Evolutionary conservation across 805 yeast species (phyloP).

Genomic region (Grigorovia humatica): DNA sequence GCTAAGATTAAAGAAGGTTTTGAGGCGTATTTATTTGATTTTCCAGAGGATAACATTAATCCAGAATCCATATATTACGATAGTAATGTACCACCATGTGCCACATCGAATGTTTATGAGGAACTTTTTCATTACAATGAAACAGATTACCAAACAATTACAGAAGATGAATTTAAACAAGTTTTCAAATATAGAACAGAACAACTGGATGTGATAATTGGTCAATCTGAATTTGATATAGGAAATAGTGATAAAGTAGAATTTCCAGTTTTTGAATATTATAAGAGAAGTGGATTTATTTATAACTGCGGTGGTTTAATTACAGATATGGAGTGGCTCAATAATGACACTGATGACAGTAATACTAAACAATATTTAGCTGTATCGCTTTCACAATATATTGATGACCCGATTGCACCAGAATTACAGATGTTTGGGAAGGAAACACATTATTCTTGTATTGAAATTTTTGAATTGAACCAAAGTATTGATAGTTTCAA

Average conservation of each 20-base stretch:
- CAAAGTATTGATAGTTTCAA: conserved; percentile 19
- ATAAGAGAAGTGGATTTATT: conserved; percentile 31
- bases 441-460: conserved; percentile 29
- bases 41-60: conserved; percentile 28
- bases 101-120: conserved; percentile 3
- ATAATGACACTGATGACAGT: conserved; percentile 2
- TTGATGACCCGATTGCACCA: conserved; percentile 21
- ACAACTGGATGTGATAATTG: conserved; percentile 13
- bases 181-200: conserved; percentile 18
- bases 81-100: conserved; percentile 2
- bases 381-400: conserved; percentile 35
- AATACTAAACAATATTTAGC: conserved; percentile 46
- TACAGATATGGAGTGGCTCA: conserved; percentile 45
- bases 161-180: conserved; percentile 14
- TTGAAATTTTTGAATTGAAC: conserved; percentile 37
- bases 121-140: conserved; percentile 2
- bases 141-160: conserved; percentile 11
- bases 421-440: conserved; percentile 22
- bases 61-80: conserved; percentile 16
- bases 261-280: conserved; percentile 21
- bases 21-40: conserved; percentile 37
- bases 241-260: conserved; percentile 14
- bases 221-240: conserved; percentile 13
- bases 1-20: conserved; percentile 39
- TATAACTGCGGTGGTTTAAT: conserved; percentile 43